Evolutionary conservation across 768 basidiomycete genomes (phyloP), one percentile per base, ranked within the genome.

Genomic region (Sarcodon sp.): DNA sequence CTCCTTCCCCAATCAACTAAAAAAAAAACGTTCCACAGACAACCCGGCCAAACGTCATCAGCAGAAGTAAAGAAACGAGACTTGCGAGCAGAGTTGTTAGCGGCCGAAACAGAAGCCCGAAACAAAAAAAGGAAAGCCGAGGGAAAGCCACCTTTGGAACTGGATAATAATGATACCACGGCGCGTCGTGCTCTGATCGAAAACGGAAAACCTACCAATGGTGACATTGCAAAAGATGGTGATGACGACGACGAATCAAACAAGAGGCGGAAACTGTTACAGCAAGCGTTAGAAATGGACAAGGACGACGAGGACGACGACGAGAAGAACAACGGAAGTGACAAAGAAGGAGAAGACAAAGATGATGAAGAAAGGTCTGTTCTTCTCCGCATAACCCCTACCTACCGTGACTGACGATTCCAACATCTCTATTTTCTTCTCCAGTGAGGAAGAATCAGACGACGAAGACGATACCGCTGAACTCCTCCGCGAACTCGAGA

Each of bases 401-500:
- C n/a, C 21, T 3, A 13, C 21, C 18, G 5, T 16, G 21, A 27
- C 21, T 27, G 12, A 8, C 35, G 32, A 16, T 43, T 33, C 38
- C 18, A 18, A 16, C 12, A 8, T 13, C 9, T 34, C 47, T 44
- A n/a, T 43, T 33, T 12, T 44, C 7, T 44, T 7, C 72, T 75
- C 6, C 61, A 66, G 0, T 27, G 78, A 80, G 9, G 76, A 66
- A 8, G 68, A 69, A 9, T 66, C 68, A 2, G 76, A 84, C 13
- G 86, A 88, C 7, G 92, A 94, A 53, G 88, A 91, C 56, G 90
- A 94, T 47, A 90, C 91, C 0, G 91, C 91, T 0, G 94, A 96
- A 57, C 72, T 99, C 18, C 70, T 99, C 52, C 81, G 91, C 21
- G 96, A 99, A 62, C 73, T 99, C n/a, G 94, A 96, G 66, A 97